Base-by-base conservation (phyloP, 2,329 filamentous ascomycete genomes). In the Trichoderma sp. region DNA sequence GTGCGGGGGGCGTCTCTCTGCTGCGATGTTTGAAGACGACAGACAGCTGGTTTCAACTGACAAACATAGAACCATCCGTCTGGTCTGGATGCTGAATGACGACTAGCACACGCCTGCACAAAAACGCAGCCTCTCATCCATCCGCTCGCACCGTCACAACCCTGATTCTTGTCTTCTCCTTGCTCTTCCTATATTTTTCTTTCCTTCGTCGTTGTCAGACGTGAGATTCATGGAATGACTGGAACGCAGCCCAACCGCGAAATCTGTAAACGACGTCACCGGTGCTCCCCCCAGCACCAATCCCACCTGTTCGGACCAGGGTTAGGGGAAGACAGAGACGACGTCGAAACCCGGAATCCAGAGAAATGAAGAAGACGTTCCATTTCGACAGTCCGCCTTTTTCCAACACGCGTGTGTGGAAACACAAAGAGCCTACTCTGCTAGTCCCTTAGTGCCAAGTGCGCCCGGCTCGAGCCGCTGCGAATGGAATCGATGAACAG, bases 261-360 rank as follows among this genome's bases (percentile, higher is more conserved):
- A 24, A 51, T 51, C 48, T 28, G 43, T 28, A 26, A 51, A 57
- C 52, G 62, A 64, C 62, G 62, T 64, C 62, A 64, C 58, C 47
- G 30, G 39, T 44, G 47, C 58, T 52, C 12, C 34, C 34, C 21
- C 15, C 45, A 43, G 41, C 57, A 41, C 60, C 51, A 45, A 26
- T 54, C 51, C 60, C 60, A 15, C 45, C 58, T n/a, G 34, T 34
- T 44, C n/a, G 47, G 59, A 62, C 59, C 15, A 51, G 59, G 59
- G 24, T 62, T 21, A 7, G 34, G 39, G 39, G 48, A 43, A 47
- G 9, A 26, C 26, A 24, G 39, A 34, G 14, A n/a, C 24, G 34
- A n/a, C 21, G 34, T 39, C 34, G 3, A 39, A 39, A 2, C 34
- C 34, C 34, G 10, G 34, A 14, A 39, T 14, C 34, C 34, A 39